A percentile compares a stretch with the other conserved stretches of the same genome.
These are phyloP conservation scores for Gamarada debralockiae DNA, from an alignment of 495 filamentous ascomycete species.

Conservation along the genomic window DNA sequence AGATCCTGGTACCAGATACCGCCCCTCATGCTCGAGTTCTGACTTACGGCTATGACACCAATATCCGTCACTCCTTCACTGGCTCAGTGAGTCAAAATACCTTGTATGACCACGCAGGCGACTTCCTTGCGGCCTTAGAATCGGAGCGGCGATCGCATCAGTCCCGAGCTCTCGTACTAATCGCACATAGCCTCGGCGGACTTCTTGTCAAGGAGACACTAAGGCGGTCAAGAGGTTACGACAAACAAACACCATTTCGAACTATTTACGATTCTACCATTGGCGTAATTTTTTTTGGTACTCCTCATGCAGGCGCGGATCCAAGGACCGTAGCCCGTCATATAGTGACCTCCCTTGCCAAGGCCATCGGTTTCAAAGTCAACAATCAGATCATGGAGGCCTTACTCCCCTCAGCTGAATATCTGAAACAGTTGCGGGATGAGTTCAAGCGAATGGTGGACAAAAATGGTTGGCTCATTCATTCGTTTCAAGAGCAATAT, in stretches of 20 bases:
- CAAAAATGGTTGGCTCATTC: not conserved
- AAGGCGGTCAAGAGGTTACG: not conserved
- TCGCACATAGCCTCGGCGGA: not conserved
- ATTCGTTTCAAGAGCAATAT: not conserved
- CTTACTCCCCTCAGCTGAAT: not conserved
- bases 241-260: slow-evolving; percentile 4
- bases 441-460: not conserved
- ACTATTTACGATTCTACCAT: slow-evolving; percentile 25
- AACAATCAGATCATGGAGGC: not conserved
- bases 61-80: slow-evolving; percentile 20
- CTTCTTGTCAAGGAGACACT: not conserved
- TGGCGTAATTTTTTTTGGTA: slow-evolving; percentile 37
- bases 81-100: slow-evolving; percentile 18
- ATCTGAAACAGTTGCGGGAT: not conserved
- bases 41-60: slow-evolving; percentile 28
- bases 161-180: not conserved
- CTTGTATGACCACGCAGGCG: not conserved
- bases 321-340: slow-evolving; percentile 26
- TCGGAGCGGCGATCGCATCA: not conserved
- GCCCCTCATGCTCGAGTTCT: slow-evolving; percentile 24
- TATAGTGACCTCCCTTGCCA: not conserved
- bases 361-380: not conserved
- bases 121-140: not conserved
- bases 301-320: slow-evolving; percentile 33
- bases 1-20: slow-evolving; percentile 16